Evolutionary conservation across 257 asterid genomes (phyloP), one percentile per base, ranked within the genome.

Genomic region (Orobanche coerulescens): DNA sequence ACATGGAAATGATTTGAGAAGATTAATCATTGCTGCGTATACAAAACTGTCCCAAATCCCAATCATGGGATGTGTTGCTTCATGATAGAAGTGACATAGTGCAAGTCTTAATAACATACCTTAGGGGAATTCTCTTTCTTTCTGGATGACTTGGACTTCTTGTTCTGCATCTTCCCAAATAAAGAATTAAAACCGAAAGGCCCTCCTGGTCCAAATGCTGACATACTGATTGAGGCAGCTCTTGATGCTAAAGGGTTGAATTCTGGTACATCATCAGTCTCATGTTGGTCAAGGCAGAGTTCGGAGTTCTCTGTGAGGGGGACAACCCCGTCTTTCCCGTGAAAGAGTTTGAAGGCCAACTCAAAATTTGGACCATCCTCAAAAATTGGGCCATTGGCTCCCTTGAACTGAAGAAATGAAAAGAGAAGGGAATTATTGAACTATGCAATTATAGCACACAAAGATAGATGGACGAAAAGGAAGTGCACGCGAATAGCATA

Each of bases 181-280:
- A 87, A 72, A 30, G 85, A 81, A 74, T 75, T 68, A 66, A 87
- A 87, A 66, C 94, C 72, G 42, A 87, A 87, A 44, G 89, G 89
- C 47, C 95, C 95, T 51, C 88, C 91, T 5, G 81, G 83, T 70
- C 95, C 95, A 59, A 87, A 87, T 62, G 83, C 76, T 28, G 95
- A 84, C 79, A 80, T 66, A 65, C 95, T 80, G 73, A 87, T 79
- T 42, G 94, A 80, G 42, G 91, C 95, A 63, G 87, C 87, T 64
- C 68, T 81, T 58, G 90, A 76, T 54, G 86, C 83, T 67, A 84
- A 70, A 65, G 86, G 88, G 67, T 84, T 77, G 75, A 84, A 87
- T 40, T 51, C 46, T 43, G 82, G 79, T 28, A 76, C 44, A 58
- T 73, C 42, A 58, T 68, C 77, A 10, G 64, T 70, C 62, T 77